phyloP scores from a whole-genome alignment of 768 basidiomycete species.

The Coprinellus micaceus region DNA sequence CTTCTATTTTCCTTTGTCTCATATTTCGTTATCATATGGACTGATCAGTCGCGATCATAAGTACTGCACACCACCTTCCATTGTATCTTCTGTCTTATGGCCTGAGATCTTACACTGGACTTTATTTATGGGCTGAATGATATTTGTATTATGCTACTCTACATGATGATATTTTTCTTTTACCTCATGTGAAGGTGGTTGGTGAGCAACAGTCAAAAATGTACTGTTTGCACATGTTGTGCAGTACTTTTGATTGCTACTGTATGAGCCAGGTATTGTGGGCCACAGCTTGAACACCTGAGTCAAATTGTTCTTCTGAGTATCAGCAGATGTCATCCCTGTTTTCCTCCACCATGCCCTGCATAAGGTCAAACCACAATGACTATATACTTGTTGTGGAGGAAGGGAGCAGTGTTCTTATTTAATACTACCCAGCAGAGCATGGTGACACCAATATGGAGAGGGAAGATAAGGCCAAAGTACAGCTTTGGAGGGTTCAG shows the following conservation, averaged over 20 bases:
- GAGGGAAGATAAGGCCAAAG: no score
- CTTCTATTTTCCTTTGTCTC: background rate
- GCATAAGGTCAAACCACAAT: no score
- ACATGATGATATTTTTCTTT: background rate
- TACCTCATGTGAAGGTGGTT: background rate
- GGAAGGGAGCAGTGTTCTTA: no score
- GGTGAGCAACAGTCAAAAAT: background rate
- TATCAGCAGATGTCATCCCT: no score
- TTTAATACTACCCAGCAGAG: no score
- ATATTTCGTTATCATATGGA: background rate
- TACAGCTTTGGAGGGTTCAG: no score
- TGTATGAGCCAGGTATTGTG: no score
- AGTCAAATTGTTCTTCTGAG: no score
- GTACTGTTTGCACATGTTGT: background rate
- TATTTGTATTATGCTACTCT: background rate
- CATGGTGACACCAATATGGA: no score
- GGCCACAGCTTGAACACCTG: no score
- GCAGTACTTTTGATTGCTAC: conserved; percentile 2
- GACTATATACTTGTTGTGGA: no score
- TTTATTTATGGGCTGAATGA: background rate
- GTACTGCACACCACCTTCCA: background rate
- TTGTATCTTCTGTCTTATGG: background rate
- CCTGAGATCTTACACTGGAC: background rate
- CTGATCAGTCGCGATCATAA: background rate
- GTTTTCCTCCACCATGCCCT: no score